phyloP scores from a whole-genome alignment of 2,329 filamentous ascomycete genomes.

The Pestalotiopsis sp. region DNA sequence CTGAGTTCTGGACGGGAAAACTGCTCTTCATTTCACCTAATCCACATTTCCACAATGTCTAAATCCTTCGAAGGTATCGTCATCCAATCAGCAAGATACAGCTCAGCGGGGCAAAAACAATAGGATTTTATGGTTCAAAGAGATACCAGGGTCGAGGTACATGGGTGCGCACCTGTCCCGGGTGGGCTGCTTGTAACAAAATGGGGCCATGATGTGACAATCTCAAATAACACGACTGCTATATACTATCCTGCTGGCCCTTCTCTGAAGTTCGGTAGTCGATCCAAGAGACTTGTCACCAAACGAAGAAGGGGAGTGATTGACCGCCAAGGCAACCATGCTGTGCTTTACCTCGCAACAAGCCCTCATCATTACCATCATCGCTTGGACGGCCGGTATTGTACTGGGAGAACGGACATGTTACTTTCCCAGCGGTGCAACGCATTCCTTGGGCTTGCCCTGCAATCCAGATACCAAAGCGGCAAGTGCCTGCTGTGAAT shows the following conservation, averaged over 20 bases:
- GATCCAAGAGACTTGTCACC: neutral
- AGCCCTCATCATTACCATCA: neutral
- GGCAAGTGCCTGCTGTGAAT: neutral
- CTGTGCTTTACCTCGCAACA: neutral
- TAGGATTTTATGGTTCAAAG: no score
- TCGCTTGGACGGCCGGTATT: neutral
- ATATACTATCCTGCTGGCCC: neutral
- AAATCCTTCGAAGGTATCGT: no score
- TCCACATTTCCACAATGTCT: no score
- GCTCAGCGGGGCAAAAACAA: no score
- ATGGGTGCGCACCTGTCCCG: neutral
- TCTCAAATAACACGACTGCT: neutral
- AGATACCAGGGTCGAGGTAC: neutral
- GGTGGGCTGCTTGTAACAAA: neutral
- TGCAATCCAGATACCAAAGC: neutral
- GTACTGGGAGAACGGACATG: neutral
- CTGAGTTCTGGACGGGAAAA: no score
- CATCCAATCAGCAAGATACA: no score
- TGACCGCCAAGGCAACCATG: neutral
- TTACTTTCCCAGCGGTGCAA: neutral
- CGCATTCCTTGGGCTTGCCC: neutral
- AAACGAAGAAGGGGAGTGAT: neutral
- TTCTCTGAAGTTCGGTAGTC: neutral
- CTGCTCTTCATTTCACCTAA: no score
- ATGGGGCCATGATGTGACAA: neutral